Evolutionary conservation across 225 moss, liverwort and hornwort species (phyloP).

Genomic region (Thuidium tamariscinum): DNA sequence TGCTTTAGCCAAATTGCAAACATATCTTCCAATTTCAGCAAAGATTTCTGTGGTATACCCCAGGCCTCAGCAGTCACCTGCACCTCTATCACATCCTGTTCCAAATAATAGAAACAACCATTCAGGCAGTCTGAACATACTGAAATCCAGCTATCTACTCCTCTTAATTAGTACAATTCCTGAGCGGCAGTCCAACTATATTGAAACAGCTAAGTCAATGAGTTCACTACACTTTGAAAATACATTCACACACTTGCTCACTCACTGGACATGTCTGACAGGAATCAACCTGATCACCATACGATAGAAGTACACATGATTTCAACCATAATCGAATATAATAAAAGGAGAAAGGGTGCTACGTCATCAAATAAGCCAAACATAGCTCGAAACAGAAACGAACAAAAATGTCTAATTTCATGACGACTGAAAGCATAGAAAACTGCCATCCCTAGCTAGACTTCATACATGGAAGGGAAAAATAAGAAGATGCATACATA

Average conservation of each 20-base stretch:
- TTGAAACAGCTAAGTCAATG: neutral
- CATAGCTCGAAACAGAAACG: neutral
- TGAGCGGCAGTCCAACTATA: neutral
- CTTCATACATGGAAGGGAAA: neutral
- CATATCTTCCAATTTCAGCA: constrained; percentile 70
- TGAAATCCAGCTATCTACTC: neutral
- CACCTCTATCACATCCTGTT: constrained; percentile 47
- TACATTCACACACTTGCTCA: neutral
- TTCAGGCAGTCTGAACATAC: neutral
- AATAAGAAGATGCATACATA: neutral
- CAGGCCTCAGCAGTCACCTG: constrained; percentile 55
- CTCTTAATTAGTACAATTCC: neutral
- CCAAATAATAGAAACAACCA: constrained; percentile 1
- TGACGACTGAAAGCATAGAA: neutral
- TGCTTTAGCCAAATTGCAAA: constrained; percentile 82
- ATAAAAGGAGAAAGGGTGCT: neutral
- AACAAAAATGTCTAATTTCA: neutral
- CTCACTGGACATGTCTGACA: neutral
- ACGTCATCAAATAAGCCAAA: neutral
- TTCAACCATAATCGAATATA: neutral
- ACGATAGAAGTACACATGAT: neutral
- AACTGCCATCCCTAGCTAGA: neutral
- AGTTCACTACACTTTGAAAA: neutral
- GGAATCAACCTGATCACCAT: constrained; percentile 1
- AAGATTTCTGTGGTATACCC: constrained; percentile 66